Evolutionary conservation across 75 land plant genomes (phyloP).

Genomic region (Cupressus sempervirens): DNA sequence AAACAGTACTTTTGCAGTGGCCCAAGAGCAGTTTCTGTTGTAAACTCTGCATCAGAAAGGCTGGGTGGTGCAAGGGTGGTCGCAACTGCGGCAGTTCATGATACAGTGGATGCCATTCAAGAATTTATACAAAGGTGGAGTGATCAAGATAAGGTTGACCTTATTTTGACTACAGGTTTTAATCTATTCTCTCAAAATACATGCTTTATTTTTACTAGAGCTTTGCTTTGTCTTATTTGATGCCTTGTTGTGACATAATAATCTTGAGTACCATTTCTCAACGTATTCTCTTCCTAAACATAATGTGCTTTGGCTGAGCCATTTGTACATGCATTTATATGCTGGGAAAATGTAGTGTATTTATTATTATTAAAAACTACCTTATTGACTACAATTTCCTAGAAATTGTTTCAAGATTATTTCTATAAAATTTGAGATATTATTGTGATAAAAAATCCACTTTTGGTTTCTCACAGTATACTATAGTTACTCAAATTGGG

Average conservation of each 20-base stretch:
- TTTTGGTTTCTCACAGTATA: not conserved
- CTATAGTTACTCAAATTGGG: not conserved
- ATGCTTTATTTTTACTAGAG: not conserved
- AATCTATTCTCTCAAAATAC: not conserved
- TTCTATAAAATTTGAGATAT: not conserved
- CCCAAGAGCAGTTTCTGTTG: conserved; percentile 87
- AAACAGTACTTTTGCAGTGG: conserved; percentile 49
- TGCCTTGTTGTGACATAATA: not conserved
- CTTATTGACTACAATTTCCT: not conserved
- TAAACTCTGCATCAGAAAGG: conserved; percentile 69
- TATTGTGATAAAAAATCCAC: not conserved
- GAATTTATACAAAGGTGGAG: conserved; percentile 62
- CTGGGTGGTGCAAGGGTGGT: conserved; percentile 83
- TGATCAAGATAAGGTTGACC: conserved; percentile 75
- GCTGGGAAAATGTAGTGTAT: not conserved
- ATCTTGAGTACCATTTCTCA: not conserved
- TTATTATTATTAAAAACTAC: not conserved
- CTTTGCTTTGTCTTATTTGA: not conserved
- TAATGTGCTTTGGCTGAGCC: not conserved
- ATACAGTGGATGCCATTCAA: conserved; percentile 61
- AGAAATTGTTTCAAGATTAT: not conserved
- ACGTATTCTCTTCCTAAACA: not conserved
- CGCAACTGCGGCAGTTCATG: conserved; percentile 79
- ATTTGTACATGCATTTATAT: not conserved
- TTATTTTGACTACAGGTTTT: conserved; percentile 91